Conservation (phyloP, 768 basidiomycete species). For the Amanita brunnescens region DNA sequence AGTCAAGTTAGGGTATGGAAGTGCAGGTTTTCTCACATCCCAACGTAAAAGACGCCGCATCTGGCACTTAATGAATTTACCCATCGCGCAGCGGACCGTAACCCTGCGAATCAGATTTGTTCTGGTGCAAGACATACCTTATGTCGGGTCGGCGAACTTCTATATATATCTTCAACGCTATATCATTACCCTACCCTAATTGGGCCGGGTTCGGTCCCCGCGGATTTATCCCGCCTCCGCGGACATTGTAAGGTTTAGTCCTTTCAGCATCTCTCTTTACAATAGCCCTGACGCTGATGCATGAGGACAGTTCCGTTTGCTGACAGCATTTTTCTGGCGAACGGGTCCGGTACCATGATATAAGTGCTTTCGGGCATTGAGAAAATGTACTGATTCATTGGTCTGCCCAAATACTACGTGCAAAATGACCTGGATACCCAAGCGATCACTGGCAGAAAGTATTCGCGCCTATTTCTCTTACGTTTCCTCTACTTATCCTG, state of each 20-base stretch:
- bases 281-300: constrained; percentile 28
- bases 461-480: neutral
- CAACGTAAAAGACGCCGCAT: neutral
- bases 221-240: constrained; percentile 19
- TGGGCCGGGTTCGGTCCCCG: constrained; percentile 10
- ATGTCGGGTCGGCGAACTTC: neutral
- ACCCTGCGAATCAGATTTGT: neutral
- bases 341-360: constrained; percentile 8
- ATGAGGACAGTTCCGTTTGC: constrained; percentile 27
- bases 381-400: neutral
- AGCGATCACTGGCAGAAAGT: constrained; percentile 15
- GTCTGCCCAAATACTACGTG: neutral
- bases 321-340: constrained; percentile 30
- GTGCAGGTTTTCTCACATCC: neutral
- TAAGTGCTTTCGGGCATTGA: constrained; percentile 2
- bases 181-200: neutral
- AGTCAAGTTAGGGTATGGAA: neutral
- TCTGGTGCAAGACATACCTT: neutral
- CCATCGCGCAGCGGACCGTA: neutral
- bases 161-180: neutral
- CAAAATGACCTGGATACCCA: constrained; percentile 9
- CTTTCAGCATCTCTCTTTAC: constrained; percentile 28
- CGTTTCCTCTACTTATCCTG: neutral
- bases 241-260: constrained; percentile 17
- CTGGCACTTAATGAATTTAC: neutral